Conservation (phyloP, 306 rosid genomes). For the Glycyrrhiza uralensis region DNA sequence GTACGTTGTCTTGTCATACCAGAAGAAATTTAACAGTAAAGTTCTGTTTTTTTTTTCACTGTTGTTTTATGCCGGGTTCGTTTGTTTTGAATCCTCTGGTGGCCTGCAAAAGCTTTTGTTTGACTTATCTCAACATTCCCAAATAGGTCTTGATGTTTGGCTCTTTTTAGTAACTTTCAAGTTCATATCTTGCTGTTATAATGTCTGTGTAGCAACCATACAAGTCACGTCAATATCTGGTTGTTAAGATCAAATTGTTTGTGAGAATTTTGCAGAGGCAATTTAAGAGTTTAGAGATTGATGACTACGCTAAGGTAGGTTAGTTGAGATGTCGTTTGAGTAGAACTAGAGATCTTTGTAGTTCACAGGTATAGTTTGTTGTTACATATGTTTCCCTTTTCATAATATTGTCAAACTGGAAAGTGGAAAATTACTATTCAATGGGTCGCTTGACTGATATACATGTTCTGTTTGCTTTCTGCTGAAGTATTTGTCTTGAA, state of each 20-base stretch:
- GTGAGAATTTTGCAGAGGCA: not conserved
- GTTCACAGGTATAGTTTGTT: not conserved
- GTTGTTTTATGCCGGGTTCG: too few species aligned
- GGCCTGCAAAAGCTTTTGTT: not conserved
- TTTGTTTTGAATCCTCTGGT: too few species aligned
- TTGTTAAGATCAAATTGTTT: not conserved
- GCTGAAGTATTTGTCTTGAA: not conserved
- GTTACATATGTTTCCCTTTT: not conserved
- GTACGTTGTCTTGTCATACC: too few species aligned
- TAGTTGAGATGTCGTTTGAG: conserved; percentile 23
- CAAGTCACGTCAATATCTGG: not conserved
- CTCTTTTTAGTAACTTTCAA: not conserved
- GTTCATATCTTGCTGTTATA: not conserved
- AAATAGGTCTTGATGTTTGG: not conserved
- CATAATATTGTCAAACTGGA: not conserved
- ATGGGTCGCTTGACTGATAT: not conserved
- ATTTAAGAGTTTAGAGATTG: not conserved
- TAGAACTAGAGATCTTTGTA: not conserved
- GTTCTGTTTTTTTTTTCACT: too few species aligned
- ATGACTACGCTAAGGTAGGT: not conserved
- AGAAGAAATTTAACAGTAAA: too few species aligned
- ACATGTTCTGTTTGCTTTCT: not conserved
- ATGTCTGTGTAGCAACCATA: not conserved
- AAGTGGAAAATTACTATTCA: too few species aligned
- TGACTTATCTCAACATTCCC: not conserved